These are phyloP conservation scores for Lepidium africanum DNA, from an alignment of 345 rosid species.

Conservation along the genomic window DNA sequence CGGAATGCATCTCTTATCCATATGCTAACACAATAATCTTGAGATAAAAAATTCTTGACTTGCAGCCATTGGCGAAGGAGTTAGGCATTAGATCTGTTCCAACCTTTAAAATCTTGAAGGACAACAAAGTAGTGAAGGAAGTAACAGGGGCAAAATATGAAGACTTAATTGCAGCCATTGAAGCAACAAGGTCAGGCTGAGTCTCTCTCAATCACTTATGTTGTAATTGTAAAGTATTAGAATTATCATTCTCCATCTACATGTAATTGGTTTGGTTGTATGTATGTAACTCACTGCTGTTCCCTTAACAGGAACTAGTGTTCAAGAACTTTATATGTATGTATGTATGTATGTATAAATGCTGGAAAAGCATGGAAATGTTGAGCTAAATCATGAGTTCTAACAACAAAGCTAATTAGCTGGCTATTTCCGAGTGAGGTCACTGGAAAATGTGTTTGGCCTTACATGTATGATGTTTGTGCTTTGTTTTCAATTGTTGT, in stretches of 20 bases:
- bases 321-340: background rate
- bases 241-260: background rate
- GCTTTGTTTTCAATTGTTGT: constrained; percentile 13
- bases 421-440: background rate
- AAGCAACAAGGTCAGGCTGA: constrained; percentile 58
- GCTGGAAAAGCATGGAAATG: background rate
- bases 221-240: constrained; percentile 21
- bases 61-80: constrained; percentile 90
- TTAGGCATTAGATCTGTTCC: constrained; percentile 85
- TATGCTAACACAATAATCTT: background rate
- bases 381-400: background rate
- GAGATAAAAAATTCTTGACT: background rate
- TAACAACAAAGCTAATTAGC: background rate
- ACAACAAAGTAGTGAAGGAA: constrained; percentile 59
- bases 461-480: constrained; percentile 6
- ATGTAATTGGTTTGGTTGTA: constrained; percentile 10
- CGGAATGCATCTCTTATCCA: background rate
- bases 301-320: background rate
- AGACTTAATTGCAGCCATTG: constrained; percentile 67
- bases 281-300: constrained; percentile 1
- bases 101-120: constrained; percentile 81
- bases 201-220: background rate
- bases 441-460: background rate
- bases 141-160: constrained; percentile 79
- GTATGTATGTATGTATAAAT: background rate